A percentile compares a stretch with the other conserved stretches of the same genome.
phyloP scores from a whole-genome alignment of 2,329 filamentous ascomycete genomes.

The Alternaria brassicicola region DNA sequence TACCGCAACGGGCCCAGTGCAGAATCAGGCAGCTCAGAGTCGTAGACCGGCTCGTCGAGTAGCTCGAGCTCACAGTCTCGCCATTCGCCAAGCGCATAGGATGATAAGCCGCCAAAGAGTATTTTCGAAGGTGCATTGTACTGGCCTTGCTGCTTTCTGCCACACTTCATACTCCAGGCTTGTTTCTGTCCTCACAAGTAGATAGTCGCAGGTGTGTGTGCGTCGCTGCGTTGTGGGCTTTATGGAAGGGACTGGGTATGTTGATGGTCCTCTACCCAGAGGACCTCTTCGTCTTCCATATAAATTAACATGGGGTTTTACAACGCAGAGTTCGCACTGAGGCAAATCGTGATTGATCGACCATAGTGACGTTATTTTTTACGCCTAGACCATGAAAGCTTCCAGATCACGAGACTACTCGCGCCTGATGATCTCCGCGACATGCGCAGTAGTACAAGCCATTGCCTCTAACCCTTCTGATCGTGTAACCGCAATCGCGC shows the following conservation, averaged over 20 bases:
- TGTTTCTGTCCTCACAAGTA: conserved; percentile 42
- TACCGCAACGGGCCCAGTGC: conserved; percentile 36
- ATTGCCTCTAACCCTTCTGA: too few species aligned
- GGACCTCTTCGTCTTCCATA: background rate
- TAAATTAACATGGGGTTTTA: background rate
- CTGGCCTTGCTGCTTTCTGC: conserved; percentile 43
- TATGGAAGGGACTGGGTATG: background rate
- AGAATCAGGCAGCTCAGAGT: conserved; percentile 35
- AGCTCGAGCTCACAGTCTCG: conserved; percentile 23
- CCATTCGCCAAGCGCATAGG: conserved; percentile 22
- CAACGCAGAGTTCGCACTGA: background rate
- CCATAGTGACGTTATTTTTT: too few species aligned
- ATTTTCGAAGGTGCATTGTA: conserved; percentile 37
- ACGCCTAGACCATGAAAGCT: too few species aligned
- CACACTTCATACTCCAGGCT: conserved; percentile 41
- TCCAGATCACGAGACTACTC: too few species aligned
- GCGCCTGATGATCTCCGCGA: too few species aligned
- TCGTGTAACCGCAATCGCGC: too few species aligned
- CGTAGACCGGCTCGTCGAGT: conserved; percentile 30
- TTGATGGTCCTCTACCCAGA: background rate
- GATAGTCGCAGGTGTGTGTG: background rate
- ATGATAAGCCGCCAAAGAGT: conserved; percentile 35
- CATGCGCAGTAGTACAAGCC: too few species aligned
- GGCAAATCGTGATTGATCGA: too few species aligned
- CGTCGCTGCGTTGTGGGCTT: background rate